These are phyloP conservation scores for Pseudogymnoascus sp. DNA, from an alignment of 2,329 filamentous ascomycete species.

Conservation along the genomic window DNA sequence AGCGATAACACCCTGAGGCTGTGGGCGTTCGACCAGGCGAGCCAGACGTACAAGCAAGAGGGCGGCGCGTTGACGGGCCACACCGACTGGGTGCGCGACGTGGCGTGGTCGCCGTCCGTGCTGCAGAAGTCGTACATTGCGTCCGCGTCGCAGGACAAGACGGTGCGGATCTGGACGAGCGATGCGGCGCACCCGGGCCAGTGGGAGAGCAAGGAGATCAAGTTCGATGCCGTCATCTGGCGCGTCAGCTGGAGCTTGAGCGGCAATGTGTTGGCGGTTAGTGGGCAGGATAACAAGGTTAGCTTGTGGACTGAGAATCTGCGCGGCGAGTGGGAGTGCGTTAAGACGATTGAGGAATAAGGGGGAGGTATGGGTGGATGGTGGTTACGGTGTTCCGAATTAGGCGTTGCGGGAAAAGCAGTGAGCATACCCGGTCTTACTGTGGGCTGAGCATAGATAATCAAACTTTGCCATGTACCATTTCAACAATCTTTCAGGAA, in stretches of 20 bases:
- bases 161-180: slow-evolving; percentile 91
- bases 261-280: slow-evolving; percentile 91
- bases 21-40: slow-evolving; percentile 70
- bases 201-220: slow-evolving; percentile 80
- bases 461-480: slow-evolving; percentile 10
- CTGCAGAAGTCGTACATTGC: slow-evolving; percentile 96
- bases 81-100: slow-evolving; percentile 93
- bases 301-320: slow-evolving; percentile 98
- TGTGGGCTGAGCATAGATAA: slow-evolving; percentile 10
- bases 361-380: neutral
- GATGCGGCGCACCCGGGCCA: slow-evolving; percentile 58
- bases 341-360: slow-evolving; percentile 92
- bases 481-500: neutral
- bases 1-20: slow-evolving; percentile 92
- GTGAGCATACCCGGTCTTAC: slow-evolving; percentile 13
- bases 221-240: slow-evolving; percentile 88
- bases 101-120: slow-evolving; percentile 93
- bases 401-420: slow-evolving; percentile 13
- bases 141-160: slow-evolving; percentile 91
- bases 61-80: slow-evolving; percentile 67
- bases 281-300: slow-evolving; percentile 91
- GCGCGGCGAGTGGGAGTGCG: slow-evolving; percentile 91
- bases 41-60: slow-evolving; percentile 55
- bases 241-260: slow-evolving; percentile 96
- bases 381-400: slow-evolving; percentile 10